Evolutionary conservation across 164 flowering plant species (phyloP).

Genomic region (Saururus chinensis): DNA sequence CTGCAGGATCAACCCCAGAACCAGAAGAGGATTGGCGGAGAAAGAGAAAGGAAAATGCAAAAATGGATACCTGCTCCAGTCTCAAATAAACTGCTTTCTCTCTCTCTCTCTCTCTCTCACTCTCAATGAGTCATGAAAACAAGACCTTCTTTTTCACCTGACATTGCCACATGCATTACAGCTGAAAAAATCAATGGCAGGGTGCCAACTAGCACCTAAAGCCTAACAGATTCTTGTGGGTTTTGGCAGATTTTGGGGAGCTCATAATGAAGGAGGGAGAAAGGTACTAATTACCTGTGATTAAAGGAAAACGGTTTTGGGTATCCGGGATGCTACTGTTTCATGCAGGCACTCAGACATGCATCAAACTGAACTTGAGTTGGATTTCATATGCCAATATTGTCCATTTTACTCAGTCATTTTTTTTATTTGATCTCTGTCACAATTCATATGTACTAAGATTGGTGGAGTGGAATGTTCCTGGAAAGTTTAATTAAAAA

Average conservation of each 20-base stretch:
- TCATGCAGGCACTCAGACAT: no score
- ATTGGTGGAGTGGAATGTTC: no score
- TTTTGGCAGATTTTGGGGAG: no score
- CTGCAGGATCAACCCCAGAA: neutral
- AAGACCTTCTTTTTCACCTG: conserved; percentile 10
- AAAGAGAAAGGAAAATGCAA: neutral
- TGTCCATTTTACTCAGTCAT: no score
- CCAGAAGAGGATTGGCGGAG: neutral
- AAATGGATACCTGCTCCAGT: neutral
- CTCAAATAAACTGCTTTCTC: neutral
- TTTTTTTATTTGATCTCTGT: no score
- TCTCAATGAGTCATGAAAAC: no score
- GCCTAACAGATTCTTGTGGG: neutral
- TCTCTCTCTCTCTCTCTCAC: neutral
- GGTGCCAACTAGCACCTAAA: neutral
- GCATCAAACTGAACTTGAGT: no score
- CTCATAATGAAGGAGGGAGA: neutral
- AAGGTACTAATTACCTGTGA: neutral
- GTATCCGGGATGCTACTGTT: no score
- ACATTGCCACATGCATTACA: conserved; percentile 11
- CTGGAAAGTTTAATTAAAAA: no score
- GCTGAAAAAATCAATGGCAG: neutral
- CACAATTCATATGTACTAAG: no score
- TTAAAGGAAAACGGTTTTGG: conserved; percentile 2
- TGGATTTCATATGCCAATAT: no score